Conservation (phyloP, 345 rosid genomes). For the Anacardium occidentale region DNA sequence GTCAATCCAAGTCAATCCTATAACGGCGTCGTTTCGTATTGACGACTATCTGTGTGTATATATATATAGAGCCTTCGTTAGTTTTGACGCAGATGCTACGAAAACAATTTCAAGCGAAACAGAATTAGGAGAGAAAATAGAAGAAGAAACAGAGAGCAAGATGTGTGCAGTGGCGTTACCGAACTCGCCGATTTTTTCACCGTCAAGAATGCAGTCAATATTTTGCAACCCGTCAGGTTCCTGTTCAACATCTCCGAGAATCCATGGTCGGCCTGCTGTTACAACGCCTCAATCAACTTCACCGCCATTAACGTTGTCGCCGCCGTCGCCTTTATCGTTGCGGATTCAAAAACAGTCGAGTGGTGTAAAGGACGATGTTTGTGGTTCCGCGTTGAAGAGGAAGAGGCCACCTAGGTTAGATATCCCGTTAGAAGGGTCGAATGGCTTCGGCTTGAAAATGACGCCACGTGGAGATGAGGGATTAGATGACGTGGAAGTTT, state of each 20-base stretch:
- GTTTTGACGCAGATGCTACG: too few species aligned
- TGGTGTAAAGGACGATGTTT: neutral
- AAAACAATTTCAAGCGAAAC: neutral
- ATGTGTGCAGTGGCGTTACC: slow-evolving; percentile 28
- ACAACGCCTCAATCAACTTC: slow-evolving; percentile 4
- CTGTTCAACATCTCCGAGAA: slow-evolving; percentile 11
- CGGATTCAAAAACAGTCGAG: neutral
- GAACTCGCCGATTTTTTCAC: slow-evolving; percentile 41
- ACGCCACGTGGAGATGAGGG: slow-evolving; percentile 21
- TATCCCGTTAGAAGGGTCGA: slow-evolving; percentile 25
- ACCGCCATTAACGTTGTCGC: neutral
- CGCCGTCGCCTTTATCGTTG: slow-evolving; percentile 9
- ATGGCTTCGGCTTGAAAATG: slow-evolving; percentile 12
- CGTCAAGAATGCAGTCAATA: slow-evolving; percentile 24
- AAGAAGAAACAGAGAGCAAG: slow-evolving; percentile 14
- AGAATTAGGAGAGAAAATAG: neutral
- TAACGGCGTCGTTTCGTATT: slow-evolving; percentile 3
- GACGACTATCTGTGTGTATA: too few species aligned
- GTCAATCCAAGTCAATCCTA: slow-evolving; percentile 11
- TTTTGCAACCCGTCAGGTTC: slow-evolving; percentile 26
- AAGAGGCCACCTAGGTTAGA: slow-evolving; percentile 43
- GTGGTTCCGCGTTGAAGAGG: slow-evolving; percentile 29
- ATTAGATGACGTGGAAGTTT: slow-evolving; percentile 30
- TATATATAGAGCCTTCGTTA: neutral
- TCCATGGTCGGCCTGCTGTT: slow-evolving; percentile 11